Conservation (phyloP, 306 rosid genomes). For the Vigna angularis region DNA sequence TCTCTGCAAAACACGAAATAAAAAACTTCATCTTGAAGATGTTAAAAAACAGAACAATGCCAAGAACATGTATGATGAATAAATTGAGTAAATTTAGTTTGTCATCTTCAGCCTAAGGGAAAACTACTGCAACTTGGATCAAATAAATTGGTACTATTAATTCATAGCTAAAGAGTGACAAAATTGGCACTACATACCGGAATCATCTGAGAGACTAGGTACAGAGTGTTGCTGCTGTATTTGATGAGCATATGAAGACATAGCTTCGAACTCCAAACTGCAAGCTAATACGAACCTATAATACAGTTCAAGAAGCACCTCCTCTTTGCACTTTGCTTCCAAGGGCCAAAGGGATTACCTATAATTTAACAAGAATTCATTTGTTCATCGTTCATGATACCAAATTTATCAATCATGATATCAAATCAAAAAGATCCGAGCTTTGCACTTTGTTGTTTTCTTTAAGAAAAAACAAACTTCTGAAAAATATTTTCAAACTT, state of each 20-base stretch:
- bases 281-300: constrained; percentile 37
- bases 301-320: constrained; percentile 42
- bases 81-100: not conserved
- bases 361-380: constrained; percentile 44
- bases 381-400: constrained; percentile 15
- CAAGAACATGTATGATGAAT: not conserved
- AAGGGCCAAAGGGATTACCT: constrained; percentile 49
- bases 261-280: constrained; percentile 40
- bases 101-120: not conserved
- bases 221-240: constrained; percentile 72
- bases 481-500: not conserved
- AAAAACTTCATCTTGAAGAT: constrained; percentile 3
- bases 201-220: constrained; percentile 54
- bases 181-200: constrained; percentile 58
- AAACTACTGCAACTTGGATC: constrained; percentile 31
- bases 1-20: constrained; percentile 57
- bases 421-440: not conserved
- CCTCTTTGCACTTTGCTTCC: constrained; percentile 45
- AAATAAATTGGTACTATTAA: not conserved
- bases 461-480: not conserved
- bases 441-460: not conserved
- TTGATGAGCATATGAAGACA: constrained; percentile 73
- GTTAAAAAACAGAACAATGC: constrained; percentile 1
- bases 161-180: constrained; percentile 9
- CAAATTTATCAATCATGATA: not conserved